Base-by-base conservation (phyloP, 2,329 filamentous ascomycete genomes). In the Phialophora macrospora region DNA sequence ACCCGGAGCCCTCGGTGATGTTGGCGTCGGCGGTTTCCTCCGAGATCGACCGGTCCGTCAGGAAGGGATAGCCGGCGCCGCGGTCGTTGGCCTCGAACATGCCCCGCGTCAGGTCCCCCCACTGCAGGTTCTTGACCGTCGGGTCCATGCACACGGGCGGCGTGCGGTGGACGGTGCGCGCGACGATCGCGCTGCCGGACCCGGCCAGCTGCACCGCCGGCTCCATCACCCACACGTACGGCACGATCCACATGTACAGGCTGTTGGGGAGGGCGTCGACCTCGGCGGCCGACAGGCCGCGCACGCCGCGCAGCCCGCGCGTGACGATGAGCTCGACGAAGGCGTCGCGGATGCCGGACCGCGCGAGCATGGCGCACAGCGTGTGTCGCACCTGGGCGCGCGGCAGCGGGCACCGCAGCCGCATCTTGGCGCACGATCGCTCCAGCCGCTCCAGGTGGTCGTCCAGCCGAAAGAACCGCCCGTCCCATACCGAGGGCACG, bases 271-370 rank as follows among this genome's bases (percentile, higher is more conserved):
- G 41, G 12, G 6, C 17, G 14, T 17, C 38, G 14, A 79, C 61
- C 1, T 80, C 77, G 1, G 77, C 75, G 0, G 75, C 72, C 1
- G 72, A 70, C 0, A 72, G 61, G 0, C 75, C 80, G 0, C 82
- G 75, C 0, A 83, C 79, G 17, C 78, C 75, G 20, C 73, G 76
- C 0, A 83, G 63, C 0, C 83, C 83, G 1, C 83, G 79, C 0
- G 83, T 85, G 34, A 84, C 80, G 30, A 85, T 83, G 0, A 84
- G 55, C 67, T 84, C 79, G 24, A 84, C 80, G 58, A 82, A 84
- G 0, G 80, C 82, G 68, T 85, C 83, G 1, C 75, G 72, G 54
- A 84, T 83, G 0, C 78, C 82, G 46, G 77, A 81, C 71, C 79
- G 77, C 3, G 74, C 74, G 0, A 82, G 75, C 83, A 84, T 84